phyloP scores from a whole-genome alignment of 495 filamentous ascomycete genomes.

The Ascobolus immersus region DNA sequence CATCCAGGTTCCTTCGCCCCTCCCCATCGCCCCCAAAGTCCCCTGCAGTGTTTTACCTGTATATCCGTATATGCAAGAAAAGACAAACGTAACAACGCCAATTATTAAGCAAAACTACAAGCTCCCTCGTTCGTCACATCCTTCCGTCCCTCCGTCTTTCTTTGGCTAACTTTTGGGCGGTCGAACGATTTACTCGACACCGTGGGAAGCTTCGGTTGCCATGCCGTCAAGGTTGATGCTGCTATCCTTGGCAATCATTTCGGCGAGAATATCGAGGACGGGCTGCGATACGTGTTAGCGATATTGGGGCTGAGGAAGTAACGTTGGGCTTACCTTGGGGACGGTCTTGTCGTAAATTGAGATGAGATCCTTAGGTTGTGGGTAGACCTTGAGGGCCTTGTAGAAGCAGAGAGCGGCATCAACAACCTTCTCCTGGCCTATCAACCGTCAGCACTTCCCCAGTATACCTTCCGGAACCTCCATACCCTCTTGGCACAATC shows the following conservation, averaged over 20 bases:
- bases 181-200: slow-evolving; percentile 14
- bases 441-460: background rate
- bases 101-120: too few species aligned
- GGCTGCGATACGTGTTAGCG: slow-evolving; percentile 27
- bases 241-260: slow-evolving; percentile 86
- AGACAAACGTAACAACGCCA: too few species aligned
- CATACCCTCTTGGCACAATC: slow-evolving; percentile 43
- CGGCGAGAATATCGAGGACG: slow-evolving; percentile 77
- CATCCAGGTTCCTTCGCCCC: too few species aligned
- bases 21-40: too few species aligned
- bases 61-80: too few species aligned
- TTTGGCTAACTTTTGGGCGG: too few species aligned
- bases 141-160: too few species aligned
- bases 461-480: background rate
- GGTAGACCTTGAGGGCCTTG: slow-evolving; percentile 95
- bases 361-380: slow-evolving; percentile 74
- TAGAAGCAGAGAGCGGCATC: slow-evolving; percentile 89
- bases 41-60: too few species aligned
- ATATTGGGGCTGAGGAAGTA: background rate
- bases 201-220: slow-evolving; percentile 6
- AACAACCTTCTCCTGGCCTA: slow-evolving; percentile 39
- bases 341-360: slow-evolving; percentile 95
- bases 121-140: too few species aligned
- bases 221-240: slow-evolving; percentile 34
- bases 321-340: slow-evolving; percentile 36